A percentile compares a stretch with the other conserved stretches of the same genome.
Evolutionary conservation across 345 rosid species (phyloP).

Genomic region (Kernera saxatilis): DNA sequence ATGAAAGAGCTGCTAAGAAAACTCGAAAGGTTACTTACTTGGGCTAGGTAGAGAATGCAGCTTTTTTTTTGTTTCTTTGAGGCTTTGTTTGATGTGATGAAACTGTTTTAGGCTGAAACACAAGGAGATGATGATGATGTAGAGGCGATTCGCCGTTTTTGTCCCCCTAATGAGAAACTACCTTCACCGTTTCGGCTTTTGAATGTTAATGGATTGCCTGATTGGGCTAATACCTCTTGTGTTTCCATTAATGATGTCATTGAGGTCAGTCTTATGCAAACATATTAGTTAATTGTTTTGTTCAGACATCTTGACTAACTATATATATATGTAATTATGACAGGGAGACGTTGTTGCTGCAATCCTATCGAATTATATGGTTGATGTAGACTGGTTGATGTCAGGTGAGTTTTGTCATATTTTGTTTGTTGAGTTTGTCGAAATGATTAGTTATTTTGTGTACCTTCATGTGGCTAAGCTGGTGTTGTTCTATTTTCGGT

Average conservation of each 20-base stretch:
- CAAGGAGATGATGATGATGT: slow-evolving; percentile 10
- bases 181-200: slow-evolving; percentile 60
- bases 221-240: slow-evolving; percentile 83
- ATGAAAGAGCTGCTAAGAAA: slow-evolving; percentile 43
- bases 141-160: slow-evolving; percentile 52
- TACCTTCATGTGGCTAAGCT: neutral
- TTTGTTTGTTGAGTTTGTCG: neutral
- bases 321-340: neutral
- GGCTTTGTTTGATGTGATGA: neutral
- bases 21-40: slow-evolving; percentile 29
- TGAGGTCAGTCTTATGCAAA: slow-evolving; percentile 38
- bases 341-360: slow-evolving; percentile 78
- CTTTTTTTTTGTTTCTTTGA: neutral
- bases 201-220: slow-evolving; percentile 66
- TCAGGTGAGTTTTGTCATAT: slow-evolving; percentile 7
- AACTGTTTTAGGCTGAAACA: slow-evolving; percentile 32
- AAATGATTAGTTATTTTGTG: neutral
- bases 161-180: slow-evolving; percentile 37
- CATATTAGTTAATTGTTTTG: neutral
- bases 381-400: slow-evolving; percentile 82
- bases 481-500: neutral
- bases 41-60: neutral
- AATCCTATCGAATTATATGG: slow-evolving; percentile 88
- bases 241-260: slow-evolving; percentile 83
- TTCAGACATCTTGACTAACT: neutral